A percentile compares a stretch with the other conserved stretches of the same genome.
Evolutionary conservation across 768 basidiomycete species (phyloP).

Genomic region (Pholiota microspora): DNA sequence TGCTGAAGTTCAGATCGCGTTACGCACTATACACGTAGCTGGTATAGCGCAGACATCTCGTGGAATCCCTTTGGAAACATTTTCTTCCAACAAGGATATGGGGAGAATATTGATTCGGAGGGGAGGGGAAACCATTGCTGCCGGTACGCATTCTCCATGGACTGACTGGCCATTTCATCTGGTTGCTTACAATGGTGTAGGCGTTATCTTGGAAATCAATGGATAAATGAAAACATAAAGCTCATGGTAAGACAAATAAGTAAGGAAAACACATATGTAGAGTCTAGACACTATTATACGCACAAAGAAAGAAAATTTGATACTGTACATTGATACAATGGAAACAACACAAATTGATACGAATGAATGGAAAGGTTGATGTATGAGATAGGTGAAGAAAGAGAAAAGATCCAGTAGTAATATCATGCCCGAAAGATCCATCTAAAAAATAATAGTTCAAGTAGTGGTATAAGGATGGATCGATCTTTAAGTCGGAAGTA

Average conservation of each 20-base stretch:
- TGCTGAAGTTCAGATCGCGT: conserved; percentile 80
- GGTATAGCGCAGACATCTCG: conserved; percentile 42
- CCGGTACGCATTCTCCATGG: conserved; percentile 46
- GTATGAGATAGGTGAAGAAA: conserved; percentile 2
- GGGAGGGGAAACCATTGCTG: conserved; percentile 92
- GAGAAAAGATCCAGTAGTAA: conserved; percentile 3
- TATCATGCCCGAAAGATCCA: conserved; percentile 4
- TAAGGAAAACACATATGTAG: conserved; percentile 6
- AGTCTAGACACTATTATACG: conserved; percentile 10
- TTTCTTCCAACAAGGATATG: conserved; percentile 92
- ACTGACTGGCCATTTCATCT: background rate
- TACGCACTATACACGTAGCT: conserved; percentile 57
- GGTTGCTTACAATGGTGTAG: conserved; percentile 5
- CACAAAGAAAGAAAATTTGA: conserved; percentile 9
- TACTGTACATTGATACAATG: conserved; percentile 14
- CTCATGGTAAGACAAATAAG: background rate
- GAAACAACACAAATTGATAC: conserved; percentile 3
- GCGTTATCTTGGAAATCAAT: conserved; percentile 22
- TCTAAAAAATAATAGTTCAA: background rate
- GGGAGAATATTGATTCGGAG: conserved; percentile 85
- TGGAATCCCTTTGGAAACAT: conserved; percentile 84
- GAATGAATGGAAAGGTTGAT: background rate
- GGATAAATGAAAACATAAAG: conserved; percentile 2
- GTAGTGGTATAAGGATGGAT: background rate
- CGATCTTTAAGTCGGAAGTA: background rate